Conservation (phyloP, 2,329 filamentous ascomycete genomes). For the Epichloe glyceriae region DNA sequence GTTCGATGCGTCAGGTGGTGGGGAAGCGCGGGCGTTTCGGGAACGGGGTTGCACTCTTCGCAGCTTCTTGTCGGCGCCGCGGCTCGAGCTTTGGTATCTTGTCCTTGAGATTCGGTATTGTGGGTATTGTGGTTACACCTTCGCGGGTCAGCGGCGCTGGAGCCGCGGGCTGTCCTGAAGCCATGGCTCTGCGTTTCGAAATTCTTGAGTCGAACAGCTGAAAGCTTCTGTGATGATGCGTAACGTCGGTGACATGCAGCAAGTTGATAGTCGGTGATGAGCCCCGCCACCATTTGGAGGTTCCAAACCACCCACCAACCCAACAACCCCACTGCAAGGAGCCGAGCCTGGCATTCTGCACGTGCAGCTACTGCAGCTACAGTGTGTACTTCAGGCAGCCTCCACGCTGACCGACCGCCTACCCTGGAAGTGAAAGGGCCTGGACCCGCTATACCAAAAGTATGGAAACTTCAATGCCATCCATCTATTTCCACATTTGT, state of each 20-base stretch:
- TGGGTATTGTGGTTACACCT: conserved; percentile 14
- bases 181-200: conserved; percentile 10
- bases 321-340: no score
- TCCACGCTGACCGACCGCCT: not conserved
- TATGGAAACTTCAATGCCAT: not conserved
- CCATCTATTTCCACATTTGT: not conserved
- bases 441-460: not conserved
- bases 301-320: not conserved
- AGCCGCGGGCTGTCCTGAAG: conserved; percentile 9
- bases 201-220: not conserved
- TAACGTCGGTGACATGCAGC: not conserved
- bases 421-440: no score
- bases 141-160: conserved; percentile 3
- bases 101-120: conserved; percentile 29
- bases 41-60: conserved; percentile 51
- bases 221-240: not conserved
- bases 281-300: not conserved
- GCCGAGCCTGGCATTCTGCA: no score
- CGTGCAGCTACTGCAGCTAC: no score
- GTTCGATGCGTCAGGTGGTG: conserved; percentile 47
- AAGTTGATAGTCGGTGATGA: not conserved
- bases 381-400: no score
- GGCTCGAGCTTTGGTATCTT: conserved; percentile 56
- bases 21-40: conserved; percentile 59
- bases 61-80: conserved; percentile 37